These are phyloP conservation scores for Coniochaeta pulveracea DNA, from an alignment of 2,329 filamentous ascomycete genomes.

Conservation along the genomic window DNA sequence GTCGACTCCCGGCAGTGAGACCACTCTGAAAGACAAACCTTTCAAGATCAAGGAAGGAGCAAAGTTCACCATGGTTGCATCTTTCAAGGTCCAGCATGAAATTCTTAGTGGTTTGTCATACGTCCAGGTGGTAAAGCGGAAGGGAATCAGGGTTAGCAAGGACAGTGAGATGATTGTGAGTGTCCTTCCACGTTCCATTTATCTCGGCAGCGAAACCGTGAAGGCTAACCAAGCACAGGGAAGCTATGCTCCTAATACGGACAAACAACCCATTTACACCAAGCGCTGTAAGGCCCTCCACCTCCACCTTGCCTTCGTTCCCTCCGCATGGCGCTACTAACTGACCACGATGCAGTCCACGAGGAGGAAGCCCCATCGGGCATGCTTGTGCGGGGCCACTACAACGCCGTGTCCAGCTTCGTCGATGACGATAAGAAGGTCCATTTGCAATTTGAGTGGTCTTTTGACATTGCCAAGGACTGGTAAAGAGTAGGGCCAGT, in stretches of 20 bases:
- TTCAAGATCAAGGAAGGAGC: slow-evolving; percentile 97
- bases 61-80: slow-evolving; percentile 87
- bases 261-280: slow-evolving; percentile 71
- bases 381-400: slow-evolving; percentile 82
- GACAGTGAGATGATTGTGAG: slow-evolving; percentile 95
- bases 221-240: slow-evolving; percentile 51
- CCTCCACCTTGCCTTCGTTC: neutral
- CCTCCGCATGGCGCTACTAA: neutral
- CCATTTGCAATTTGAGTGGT: slow-evolving; percentile 90
- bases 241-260: slow-evolving; percentile 87
- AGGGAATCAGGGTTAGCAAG: slow-evolving; percentile 79
- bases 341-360: slow-evolving; percentile 50
- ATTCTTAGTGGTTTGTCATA: slow-evolving; percentile 94
- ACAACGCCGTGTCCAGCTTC: slow-evolving; percentile 82
- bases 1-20: slow-evolving; percentile 59
- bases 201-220: neutral
- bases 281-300: slow-evolving; percentile 68
- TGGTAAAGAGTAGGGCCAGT: slow-evolving; percentile 47
- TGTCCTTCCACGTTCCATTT: slow-evolving; percentile 11
- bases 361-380: slow-evolving; percentile 86
- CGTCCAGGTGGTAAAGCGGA: slow-evolving; percentile 84
- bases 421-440: slow-evolving; percentile 89
- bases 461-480: slow-evolving; percentile 93
- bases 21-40: slow-evolving; percentile 75
- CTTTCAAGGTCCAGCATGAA: slow-evolving; percentile 94